Evolutionary conservation across 2,329 filamentous ascomycete genomes (phyloP), one percentile per base, ranked within the genome.

Genomic region (Niveomyces coronatus): DNA sequence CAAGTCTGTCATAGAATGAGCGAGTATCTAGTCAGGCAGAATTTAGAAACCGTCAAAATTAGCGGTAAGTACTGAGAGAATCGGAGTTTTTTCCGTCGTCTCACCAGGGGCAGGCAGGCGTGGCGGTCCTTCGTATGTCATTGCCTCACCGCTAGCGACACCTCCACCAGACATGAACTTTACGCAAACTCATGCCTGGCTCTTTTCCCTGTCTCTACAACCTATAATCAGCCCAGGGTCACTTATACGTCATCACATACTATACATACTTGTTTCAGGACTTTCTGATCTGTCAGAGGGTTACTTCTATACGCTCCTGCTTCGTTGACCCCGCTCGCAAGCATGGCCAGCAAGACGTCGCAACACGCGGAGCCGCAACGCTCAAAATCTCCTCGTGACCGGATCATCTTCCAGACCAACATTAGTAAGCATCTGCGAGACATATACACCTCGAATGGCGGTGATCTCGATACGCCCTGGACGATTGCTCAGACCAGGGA

Each of bases 381-480:
- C 52, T 16, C 53, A 57, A 35, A 49, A 54, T n/a, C 6, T 9
- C 7, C 29, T 13, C 56, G 53, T 31, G 49, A 44, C 24, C 52
- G 68, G 44, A 48, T 54, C 24, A 52, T 57, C 22, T 40, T 71
- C 22, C 60, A 60, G 39, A 44, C 57, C 4, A 46, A 56, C 0
- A 44, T 64, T 18, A 43, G 62, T 28, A 42, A 49, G 7, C 57
- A 67, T 36, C 53, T 70, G 9, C 55, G 60, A 39, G 56, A 54
- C 32, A 57, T 69, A 35, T 70, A 63, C 51, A 47, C 53, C 33
- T 43, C 50, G n/a, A 57, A 67, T 31, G 55, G 55, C 6, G 54
- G 55, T 42, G 44, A 49, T 16, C 48, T 49, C 15, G 51, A 57
- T 34, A 49, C 56, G 24, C 22, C 22, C 22, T 70, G 66, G 67